Evolutionary conservation across 352 stramenopile species (phyloP), one percentile per base, ranked within the genome.

Genomic region (Pythium guiyangense): DNA sequence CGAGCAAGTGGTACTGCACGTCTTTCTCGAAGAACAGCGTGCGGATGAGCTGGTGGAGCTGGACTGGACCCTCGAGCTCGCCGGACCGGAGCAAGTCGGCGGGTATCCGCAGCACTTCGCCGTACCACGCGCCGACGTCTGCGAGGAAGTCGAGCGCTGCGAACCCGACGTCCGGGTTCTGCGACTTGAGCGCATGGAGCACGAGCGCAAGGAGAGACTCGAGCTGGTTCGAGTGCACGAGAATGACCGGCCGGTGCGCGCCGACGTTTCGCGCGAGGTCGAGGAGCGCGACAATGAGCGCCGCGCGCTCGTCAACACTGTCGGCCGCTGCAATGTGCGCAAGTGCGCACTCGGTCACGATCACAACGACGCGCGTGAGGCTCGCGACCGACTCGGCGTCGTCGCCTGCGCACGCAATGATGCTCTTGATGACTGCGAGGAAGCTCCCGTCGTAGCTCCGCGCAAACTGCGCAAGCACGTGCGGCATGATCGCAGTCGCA

Each of bases 1-100:
- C 69, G 17, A 92, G 66, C 15, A 88, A 35, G 35, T 84, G 76
- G 54, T 87, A 91, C 60, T 88, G 79, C 14, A 90, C 59, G 60
- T 90, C 82, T 54, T 88, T 86, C 42, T 89, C 79, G 53, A 90
- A 89, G 61, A 90, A 86, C n/a, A 92, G 58, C 22, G 71, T 77
- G 34, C 77, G 77, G 61, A 92, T 84, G 45, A 85, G 59, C 37
- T 88, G 54, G 60, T 85, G 66, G 22, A 92, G 67, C 48, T 74
- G 60, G 15, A 88, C 48, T 26, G 86, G 87, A 27, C 73, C 74
- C 31, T 78, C 62, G 18, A 79, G 71, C 45, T 86, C 79, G 10
- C 66, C 48, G 0, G 61, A 71, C 11, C 80, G 63, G 9, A 89
- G 63, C 45, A 88, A 54, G 15, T 73, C 62, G 4, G 63, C 39